phyloP scores from a whole-genome alignment of 192 early-diverging fungal species.

The Coemansia aciculifera region DNA sequence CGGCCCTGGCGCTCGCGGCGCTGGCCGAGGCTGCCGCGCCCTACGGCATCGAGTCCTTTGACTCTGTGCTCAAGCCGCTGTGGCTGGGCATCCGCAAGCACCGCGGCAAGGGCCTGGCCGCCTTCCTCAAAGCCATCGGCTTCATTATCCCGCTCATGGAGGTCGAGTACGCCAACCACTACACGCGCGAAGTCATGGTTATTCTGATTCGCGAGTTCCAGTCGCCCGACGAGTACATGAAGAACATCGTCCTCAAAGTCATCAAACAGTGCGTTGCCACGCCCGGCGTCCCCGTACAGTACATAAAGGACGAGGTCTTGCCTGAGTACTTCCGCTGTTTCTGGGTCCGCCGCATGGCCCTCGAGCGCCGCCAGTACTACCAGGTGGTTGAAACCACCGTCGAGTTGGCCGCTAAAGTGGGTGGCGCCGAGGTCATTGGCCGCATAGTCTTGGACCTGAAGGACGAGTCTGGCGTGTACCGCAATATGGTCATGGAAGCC shows the following conservation, averaged over 20 bases:
- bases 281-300: conserved; percentile 82
- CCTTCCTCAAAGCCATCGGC: conserved; percentile 98
- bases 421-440: conserved; percentile 85
- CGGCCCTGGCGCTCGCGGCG: conserved; percentile 91
- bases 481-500: conserved; percentile 98
- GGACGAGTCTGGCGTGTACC: conserved; percentile 90
- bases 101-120: conserved; percentile 92
- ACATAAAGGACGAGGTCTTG: conserved; percentile 88
- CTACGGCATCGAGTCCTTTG: conserved; percentile 98
- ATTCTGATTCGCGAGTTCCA: conserved; percentile 95
- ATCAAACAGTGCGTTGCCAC: conserved; percentile 95
- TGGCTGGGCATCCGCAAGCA: conserved; percentile 94
- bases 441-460: conserved; percentile 91
- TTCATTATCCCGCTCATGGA: conserved; percentile 99
- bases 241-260: conserved; percentile 96
- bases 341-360: conserved; percentile 96
- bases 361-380: conserved; percentile 90
- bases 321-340: conserved; percentile 96
- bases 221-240: conserved; percentile 98
- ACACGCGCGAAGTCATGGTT: conserved; percentile 92
- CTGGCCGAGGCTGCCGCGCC: conserved; percentile 96
- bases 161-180: conserved; percentile 88
- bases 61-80: conserved; percentile 83
- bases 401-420: conserved; percentile 89
- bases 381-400: conserved; percentile 97